Base-by-base conservation (phyloP, 2,329 filamentous ascomycete species). In the Cladosporium sp. region DNA sequence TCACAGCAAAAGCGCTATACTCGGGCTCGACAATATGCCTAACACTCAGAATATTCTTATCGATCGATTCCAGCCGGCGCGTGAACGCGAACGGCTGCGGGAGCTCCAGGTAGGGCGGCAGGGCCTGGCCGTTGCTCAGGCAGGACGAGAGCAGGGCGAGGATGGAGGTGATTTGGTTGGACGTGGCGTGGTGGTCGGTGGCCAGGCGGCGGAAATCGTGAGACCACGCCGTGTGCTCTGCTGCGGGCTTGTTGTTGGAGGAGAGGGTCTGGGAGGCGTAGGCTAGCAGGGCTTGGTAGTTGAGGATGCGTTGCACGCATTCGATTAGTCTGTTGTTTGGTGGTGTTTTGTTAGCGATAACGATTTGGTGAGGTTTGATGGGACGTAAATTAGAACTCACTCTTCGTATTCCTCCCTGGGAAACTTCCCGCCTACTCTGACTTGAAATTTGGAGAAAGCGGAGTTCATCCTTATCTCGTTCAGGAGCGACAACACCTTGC, bases 1-100 rank as follows among this genome's bases (percentile, higher is more conserved):
- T 71, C 12, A 88, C 84, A 0, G 85, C 85, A 69, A 88, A 89
- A 47, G 86, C 84, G 7, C 82, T 80, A 66, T 88, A 89, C 0
- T 85, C 85, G 0, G 84, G 83, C 64, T 88, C 82, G 3, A 53
- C 59, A 9, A 61, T 57, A 43, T 89, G 84, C 52, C 74, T 65
- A 2, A 86, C 68, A 56, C 79, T 80, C 19, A 88, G 64, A 11
- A 89, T 82, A 44, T 80, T 77, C 1, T 70, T 68, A 56, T 84
- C 80, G 0, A 86, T 68, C 1, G 70, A 69, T 38, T 84, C 77
- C 1, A 89, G 70, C 6, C 76, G 73, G 17, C 73, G 72, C 1
- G 76, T 77, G 11, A 88, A 75, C 48, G 80, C 74, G 59, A 83
- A 85, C 0, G 80, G 77, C 11, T 77, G 67, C 0, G 86, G 85